These are phyloP conservation scores for Echeveria elegans DNA, from an alignment of 164 flowering plant species.

Conservation along the genomic window DNA sequence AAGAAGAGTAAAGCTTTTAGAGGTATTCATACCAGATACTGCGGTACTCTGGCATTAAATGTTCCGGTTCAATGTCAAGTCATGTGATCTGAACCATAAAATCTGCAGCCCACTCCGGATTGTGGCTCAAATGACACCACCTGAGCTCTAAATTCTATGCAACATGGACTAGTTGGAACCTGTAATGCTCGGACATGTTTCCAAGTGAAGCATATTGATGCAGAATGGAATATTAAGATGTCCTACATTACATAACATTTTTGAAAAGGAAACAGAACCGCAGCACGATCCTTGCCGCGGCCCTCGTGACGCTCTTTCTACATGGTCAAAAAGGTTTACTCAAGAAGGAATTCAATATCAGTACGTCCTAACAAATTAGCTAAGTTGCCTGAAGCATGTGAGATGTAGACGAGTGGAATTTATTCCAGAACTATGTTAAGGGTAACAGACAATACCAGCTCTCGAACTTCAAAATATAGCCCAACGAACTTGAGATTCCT, in stretches of 20 bases:
- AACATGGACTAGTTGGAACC: slow-evolving; percentile 1
- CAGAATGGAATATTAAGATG: neutral
- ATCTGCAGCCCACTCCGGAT: slow-evolving; percentile 1
- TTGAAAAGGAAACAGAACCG: neutral
- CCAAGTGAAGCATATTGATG: neutral
- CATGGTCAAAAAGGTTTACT: neutral
- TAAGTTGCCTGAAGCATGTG: neutral
- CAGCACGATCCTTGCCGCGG: neutral
- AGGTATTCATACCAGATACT: neutral
- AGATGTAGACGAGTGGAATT: too few species aligned
- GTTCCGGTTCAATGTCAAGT: neutral
- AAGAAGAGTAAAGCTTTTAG: neutral
- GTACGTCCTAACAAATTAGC: neutral
- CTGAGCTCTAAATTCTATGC: slow-evolving; percentile 1
- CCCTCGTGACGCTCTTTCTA: neutral
- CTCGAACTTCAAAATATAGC: neutral
- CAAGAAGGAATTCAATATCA: neutral
- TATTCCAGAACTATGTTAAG: neutral
- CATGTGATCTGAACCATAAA: neutral
- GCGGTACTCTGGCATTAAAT: neutral
- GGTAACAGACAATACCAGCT: neutral
- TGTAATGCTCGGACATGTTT: neutral
- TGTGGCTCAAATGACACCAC: slow-evolving; percentile 7
- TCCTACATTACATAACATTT: neutral
- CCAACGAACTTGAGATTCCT: neutral